These are phyloP conservation scores for Rehmannia glutinosa DNA, from an alignment of 257 asterid genomes.

Conservation along the genomic window DNA sequence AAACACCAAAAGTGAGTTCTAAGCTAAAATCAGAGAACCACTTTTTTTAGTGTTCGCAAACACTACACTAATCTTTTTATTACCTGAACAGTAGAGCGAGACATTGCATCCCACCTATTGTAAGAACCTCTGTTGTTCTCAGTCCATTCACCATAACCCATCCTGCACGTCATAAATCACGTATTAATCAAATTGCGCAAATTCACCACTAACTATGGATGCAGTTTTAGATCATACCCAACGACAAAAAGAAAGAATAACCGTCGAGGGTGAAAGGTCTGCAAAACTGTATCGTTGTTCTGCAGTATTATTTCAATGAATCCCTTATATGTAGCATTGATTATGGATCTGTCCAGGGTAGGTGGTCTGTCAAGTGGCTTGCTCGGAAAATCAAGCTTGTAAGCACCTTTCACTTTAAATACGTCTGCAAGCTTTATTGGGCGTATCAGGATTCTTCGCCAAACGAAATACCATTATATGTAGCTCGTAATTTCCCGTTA, in stretches of 20 bases:
- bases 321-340: constrained; percentile 78
- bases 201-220: constrained; percentile 39
- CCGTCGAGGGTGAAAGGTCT: constrained; percentile 85
- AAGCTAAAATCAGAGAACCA: too few species aligned
- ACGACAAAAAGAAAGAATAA: constrained; percentile 76
- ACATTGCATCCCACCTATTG: constrained; percentile 82
- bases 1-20: too few species aligned
- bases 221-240: constrained; percentile 44
- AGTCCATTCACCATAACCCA: constrained; percentile 84
- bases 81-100: constrained; percentile 82
- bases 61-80: too few species aligned
- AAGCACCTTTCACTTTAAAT: constrained; percentile 47
- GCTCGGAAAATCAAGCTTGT: constrained; percentile 84
- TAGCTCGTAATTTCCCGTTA: constrained; percentile 53
- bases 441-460: constrained; percentile 60
- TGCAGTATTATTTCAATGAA: constrained; percentile 63
- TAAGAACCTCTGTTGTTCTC: constrained; percentile 71
- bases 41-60: too few species aligned
- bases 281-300: constrained; percentile 68
- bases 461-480: constrained; percentile 70
- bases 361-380: constrained; percentile 51
- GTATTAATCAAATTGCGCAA: constrained; percentile 17
- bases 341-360: constrained; percentile 46
- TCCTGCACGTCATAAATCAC: constrained; percentile 37
- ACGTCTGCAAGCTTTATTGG: constrained; percentile 76